These are phyloP conservation scores for Teunomyces kruisii DNA, from an alignment of 805 yeast genomes.

Conservation along the genomic window DNA sequence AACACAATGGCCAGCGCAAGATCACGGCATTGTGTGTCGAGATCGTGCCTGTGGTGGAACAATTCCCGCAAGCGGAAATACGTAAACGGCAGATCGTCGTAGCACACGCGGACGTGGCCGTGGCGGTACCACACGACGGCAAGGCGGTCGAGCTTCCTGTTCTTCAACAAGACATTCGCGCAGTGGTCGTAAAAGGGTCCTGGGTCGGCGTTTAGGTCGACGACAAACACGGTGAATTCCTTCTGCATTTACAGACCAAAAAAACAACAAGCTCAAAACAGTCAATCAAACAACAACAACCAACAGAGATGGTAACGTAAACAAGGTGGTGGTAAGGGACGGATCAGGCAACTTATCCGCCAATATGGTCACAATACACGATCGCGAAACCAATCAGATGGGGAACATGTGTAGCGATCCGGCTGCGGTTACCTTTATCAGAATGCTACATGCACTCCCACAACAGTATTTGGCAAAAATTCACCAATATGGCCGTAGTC, in stretches of 20 bases:
- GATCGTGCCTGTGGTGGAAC: conserved; percentile 9
- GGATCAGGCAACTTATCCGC: background rate
- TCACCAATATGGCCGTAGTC: background rate
- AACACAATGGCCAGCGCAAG: conserved; percentile 13
- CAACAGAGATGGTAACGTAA: background rate
- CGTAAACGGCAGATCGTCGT: conserved; percentile 13
- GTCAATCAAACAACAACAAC: background rate
- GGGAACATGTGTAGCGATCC: background rate
- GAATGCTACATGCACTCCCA: background rate
- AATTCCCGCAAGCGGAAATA: conserved; percentile 16
- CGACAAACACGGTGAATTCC: conserved; percentile 16
- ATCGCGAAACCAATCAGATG: background rate
- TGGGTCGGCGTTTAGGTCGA: conserved; percentile 12
- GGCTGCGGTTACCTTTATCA: background rate
- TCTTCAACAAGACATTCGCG: conserved; percentile 15
- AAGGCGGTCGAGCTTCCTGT: conserved; percentile 22
- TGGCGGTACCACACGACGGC: conserved; percentile 5
- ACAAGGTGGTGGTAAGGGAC: too few species aligned
- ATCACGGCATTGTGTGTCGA: conserved; percentile 4
- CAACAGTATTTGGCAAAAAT: background rate
- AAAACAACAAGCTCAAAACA: too few species aligned
- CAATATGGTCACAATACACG: background rate
- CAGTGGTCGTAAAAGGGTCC: conserved; percentile 15
- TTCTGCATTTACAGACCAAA: too few species aligned
- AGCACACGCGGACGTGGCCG: conserved; percentile 8